Base-by-base conservation (phyloP, 2,329 filamentous ascomycete genomes). In the Exserohilum rostratum region DNA sequence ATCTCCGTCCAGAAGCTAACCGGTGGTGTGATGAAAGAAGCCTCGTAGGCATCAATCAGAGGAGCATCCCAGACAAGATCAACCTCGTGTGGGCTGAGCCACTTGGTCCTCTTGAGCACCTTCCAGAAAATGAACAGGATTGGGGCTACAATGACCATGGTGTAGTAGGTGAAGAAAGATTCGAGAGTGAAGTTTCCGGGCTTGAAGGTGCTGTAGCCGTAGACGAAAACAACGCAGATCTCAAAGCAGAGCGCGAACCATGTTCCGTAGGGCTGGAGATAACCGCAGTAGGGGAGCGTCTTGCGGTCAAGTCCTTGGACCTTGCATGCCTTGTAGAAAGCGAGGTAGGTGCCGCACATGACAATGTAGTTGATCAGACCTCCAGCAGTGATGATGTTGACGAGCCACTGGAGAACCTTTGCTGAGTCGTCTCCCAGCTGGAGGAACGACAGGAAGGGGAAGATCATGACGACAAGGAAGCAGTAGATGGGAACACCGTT, bases 401-500 rank as follows among this genome's bases (percentile, higher is more conserved):
- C 83, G 61, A 92, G 86, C 89, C 89, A 92, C 40, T 81, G 81
- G 58, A 93, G 78, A 1, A 92, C 90, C 25, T 87, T 84, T 3
- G 88, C 83, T 0, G 86, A 82, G 53, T 81, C 80, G 58, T 85
- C 82, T 6, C 85, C 88, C 15, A 93, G 82, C 72, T 92, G 87
- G 43, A 93, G 77, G 74, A 92, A 95, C 2, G 87, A 85, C 10
- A 96, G 77, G 6, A 91, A 79, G 1, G 88, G 84, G 64, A 95
- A 86, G 3, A 84, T 71, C 42, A 91, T 81, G 0, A 90, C 88
- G 25, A 87, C 73, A 1, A 73, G 60, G 34, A 93, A 89, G 67
- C 87, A 90, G 74, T 89, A 91, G 58, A 91, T 82, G 0, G 91
- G 91, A 0, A 95, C 85, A 66, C 87, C 87, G 10, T 82, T 80